Conservation (phyloP, 2,329 filamentous ascomycete species). For the Neodidymelliopsis sp. region DNA sequence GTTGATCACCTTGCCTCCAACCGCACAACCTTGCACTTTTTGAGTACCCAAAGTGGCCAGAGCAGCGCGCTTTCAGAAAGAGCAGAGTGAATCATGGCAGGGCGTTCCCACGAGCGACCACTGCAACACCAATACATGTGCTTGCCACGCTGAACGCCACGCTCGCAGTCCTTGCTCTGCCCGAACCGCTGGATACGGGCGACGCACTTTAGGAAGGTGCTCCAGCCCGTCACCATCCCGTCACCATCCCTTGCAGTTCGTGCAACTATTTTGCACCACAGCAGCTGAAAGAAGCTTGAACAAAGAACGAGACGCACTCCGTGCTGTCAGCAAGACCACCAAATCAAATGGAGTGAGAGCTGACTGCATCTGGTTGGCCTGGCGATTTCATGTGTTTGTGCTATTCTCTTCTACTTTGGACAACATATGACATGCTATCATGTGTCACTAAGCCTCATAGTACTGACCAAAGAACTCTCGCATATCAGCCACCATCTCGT, state of each 20-base stretch:
- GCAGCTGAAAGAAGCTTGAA: constrained; percentile 3
- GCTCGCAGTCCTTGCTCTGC: constrained; percentile 2
- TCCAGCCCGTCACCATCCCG: background rate
- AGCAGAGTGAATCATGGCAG: constrained; percentile 4
- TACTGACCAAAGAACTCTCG: constrained; percentile 30
- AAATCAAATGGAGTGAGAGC: too few relatives aligned
- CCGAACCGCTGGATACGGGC: background rate
- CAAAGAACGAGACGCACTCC: too few relatives aligned
- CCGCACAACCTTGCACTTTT: background rate
- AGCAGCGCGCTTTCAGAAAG: constrained; percentile 1
- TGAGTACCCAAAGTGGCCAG: background rate
- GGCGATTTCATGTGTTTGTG: too few relatives aligned
- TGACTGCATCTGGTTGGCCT: too few relatives aligned
- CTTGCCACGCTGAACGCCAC: constrained; percentile 11
- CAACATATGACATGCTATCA: too few relatives aligned
- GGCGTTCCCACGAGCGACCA: background rate
- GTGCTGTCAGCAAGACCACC: too few relatives aligned
- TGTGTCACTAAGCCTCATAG: constrained; percentile 18
- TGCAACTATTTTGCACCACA: constrained; percentile 1
- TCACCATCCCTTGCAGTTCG: constrained; percentile 12
- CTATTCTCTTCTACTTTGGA: too few relatives aligned
- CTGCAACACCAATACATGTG: constrained; percentile 14
- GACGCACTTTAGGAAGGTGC: background rate
- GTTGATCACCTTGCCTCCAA: background rate
- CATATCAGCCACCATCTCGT: constrained; percentile 34